Percentiles rank a stretch among this genome's conserved stretches.
Evolutionary conservation across 179 eudicot genomes (phyloP).

Genomic region (Drosera spatulata): DNA sequence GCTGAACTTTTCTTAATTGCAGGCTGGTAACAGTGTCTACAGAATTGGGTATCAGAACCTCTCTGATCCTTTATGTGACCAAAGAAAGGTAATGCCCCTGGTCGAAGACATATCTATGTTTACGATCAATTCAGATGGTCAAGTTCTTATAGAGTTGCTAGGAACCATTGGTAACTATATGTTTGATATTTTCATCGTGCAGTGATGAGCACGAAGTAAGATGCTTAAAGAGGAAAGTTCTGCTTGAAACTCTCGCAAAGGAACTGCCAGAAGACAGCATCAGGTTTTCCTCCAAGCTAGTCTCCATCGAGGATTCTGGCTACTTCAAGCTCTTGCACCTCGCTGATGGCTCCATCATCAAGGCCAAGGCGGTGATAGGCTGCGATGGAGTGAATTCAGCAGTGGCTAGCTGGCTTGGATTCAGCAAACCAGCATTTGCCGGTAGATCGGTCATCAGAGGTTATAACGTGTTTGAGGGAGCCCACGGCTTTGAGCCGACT

Average conservation of each 20-base stretch:
- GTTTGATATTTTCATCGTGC: not conserved
- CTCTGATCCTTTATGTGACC: no score
- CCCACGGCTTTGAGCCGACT: constrained; percentile 19
- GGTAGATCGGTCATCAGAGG: constrained; percentile 20
- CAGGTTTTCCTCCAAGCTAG: constrained; percentile 25
- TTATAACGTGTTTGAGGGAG: constrained; percentile 3
- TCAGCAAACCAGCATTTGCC: constrained; percentile 19
- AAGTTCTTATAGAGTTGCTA: not conserved
- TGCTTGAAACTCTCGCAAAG: constrained; percentile 3
- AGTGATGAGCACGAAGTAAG: constrained; percentile 1
- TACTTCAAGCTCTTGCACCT: constrained; percentile 18
- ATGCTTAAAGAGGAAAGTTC: constrained; percentile 1
- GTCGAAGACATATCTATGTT: no score
- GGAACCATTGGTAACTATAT: constrained; percentile 7
- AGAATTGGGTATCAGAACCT: no score
- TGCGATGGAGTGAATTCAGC: constrained; percentile 60
- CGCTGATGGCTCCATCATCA: constrained; percentile 25
- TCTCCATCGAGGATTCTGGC: constrained; percentile 19
- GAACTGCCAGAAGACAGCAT: constrained; percentile 7
- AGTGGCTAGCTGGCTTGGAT: constrained; percentile 34
- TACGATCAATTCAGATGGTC: not conserved
- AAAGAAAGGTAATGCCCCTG: no score
- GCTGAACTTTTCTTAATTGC: no score
- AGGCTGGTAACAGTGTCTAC: no score
- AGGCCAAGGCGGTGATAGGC: constrained; percentile 38